These are phyloP conservation scores for Alternaria tenuissima DNA, from an alignment of 2,329 filamentous ascomycete genomes.

Conservation along the genomic window DNA sequence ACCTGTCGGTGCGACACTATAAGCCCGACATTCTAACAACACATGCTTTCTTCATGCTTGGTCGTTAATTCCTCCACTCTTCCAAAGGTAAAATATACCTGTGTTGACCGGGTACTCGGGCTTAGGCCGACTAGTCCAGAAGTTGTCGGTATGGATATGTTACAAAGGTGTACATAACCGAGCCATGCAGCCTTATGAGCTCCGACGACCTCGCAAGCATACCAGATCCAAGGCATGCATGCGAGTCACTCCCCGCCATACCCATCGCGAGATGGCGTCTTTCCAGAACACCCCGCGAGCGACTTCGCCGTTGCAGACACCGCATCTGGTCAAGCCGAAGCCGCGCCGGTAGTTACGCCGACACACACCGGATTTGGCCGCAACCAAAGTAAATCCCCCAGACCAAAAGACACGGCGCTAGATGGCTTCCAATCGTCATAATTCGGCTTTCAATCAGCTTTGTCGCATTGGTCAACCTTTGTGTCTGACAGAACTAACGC, in stretches of 20 bases:
- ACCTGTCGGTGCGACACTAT: background rate
- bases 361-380: slow-evolving; percentile 19
- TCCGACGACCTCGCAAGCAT: background rate
- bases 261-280: background rate
- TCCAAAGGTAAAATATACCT: background rate
- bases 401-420: slow-evolving; percentile 22
- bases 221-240: background rate
- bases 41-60: background rate
- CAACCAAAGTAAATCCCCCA: slow-evolving; percentile 23
- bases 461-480: slow-evolving; percentile 36
- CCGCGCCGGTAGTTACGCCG: slow-evolving; percentile 32
- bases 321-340: slow-evolving; percentile 21
- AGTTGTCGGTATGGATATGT: background rate
- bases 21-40: background rate
- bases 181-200: slow-evolving; percentile 1
- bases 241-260: slow-evolving; percentile 1
- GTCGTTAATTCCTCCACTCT: background rate
- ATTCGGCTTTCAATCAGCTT: slow-evolving; percentile 24
- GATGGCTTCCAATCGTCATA: slow-evolving; percentile 28
- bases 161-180: background rate
- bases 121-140: background rate
- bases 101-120: background rate
- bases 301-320: slow-evolving; percentile 30
- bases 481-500: slow-evolving; percentile 19
- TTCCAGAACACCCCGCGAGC: slow-evolving; percentile 12